A percentile compares a stretch with the other conserved stretches of the same genome.
Evolutionary conservation across 331 rosid species (phyloP).

Genomic region (Spiraea crenata): DNA sequence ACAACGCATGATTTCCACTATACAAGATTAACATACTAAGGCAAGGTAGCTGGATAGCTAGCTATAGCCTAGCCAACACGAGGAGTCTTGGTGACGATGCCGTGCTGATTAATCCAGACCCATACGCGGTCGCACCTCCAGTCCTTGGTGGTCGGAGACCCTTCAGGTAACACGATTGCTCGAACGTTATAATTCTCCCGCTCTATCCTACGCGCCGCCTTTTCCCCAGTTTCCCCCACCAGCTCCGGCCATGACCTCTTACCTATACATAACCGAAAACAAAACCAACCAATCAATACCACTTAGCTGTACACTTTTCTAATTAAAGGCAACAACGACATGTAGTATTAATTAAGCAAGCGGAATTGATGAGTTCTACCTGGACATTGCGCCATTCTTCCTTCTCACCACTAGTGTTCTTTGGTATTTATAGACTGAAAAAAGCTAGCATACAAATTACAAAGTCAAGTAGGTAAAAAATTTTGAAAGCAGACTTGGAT

Average conservation of each 20-base stretch:
- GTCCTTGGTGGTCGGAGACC: conserved; percentile 3
- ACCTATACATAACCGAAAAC: conserved; percentile 1
- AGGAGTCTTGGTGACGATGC: neutral
- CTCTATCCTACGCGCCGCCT: conserved; percentile 17
- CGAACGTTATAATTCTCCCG: conserved; percentile 24
- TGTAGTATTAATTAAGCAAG: no score
- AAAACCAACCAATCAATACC: neutral
- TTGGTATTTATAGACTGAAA: no score
- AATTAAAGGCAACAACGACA: neutral
- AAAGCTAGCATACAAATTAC: no score
- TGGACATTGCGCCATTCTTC: no score
- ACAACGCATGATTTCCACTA: no score
- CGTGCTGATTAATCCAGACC: conserved; percentile 5
- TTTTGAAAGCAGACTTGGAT: no score
- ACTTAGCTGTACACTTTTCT: no score
- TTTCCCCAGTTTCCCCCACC: conserved; percentile 22
- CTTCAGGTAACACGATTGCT: conserved; percentile 16
- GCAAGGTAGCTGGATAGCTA: no score
- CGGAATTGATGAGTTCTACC: no score
- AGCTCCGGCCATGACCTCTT: conserved; percentile 38
- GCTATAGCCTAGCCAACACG: neutral
- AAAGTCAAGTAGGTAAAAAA: no score
- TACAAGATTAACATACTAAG: no score
- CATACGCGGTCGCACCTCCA: neutral
- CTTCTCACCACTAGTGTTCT: no score